These are phyloP conservation scores for Cunninghamia lanceolata DNA, from an alignment of 75 land plant genomes.

Conservation along the genomic window DNA sequence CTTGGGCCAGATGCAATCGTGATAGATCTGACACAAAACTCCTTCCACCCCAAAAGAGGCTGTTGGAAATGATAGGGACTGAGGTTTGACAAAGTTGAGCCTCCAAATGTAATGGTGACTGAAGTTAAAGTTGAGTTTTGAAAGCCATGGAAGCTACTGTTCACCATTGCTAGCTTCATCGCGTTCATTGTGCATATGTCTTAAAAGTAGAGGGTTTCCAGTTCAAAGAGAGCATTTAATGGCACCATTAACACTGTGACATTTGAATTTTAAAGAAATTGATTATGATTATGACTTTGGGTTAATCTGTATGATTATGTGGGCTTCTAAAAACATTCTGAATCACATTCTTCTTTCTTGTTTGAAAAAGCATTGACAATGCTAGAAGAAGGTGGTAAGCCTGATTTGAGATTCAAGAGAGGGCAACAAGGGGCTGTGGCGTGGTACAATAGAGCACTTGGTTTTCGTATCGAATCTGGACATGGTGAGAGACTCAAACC, in stretches of 20 bases:
- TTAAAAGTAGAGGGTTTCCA: neutral
- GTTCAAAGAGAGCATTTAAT: neutral
- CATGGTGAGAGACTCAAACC: slow-evolving; percentile 29
- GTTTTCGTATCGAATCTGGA: slow-evolving; percentile 57
- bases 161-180: neutral
- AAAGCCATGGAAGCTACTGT: neutral
- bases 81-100: neutral
- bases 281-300: neutral
- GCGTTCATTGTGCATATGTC: neutral
- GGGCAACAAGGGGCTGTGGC: slow-evolving; percentile 39
- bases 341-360: neutral
- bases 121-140: neutral
- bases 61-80: too few relatives aligned
- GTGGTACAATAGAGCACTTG: slow-evolving; percentile 69
- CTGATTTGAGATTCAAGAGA: slow-evolving; percentile 11
- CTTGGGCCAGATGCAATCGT: neutral
- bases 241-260: neutral
- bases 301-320: neutral
- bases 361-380: slow-evolving; percentile 18
- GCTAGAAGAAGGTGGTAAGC: slow-evolving; percentile 24
- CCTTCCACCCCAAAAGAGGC: neutral
- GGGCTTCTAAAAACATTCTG: neutral
- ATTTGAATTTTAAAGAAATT: neutral
- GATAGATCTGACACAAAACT: neutral
- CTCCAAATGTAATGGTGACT: too few relatives aligned